phyloP scores from a whole-genome alignment of 1,284 basidiomycete genomes.

The Ceratobasidium papillatum region DNA sequence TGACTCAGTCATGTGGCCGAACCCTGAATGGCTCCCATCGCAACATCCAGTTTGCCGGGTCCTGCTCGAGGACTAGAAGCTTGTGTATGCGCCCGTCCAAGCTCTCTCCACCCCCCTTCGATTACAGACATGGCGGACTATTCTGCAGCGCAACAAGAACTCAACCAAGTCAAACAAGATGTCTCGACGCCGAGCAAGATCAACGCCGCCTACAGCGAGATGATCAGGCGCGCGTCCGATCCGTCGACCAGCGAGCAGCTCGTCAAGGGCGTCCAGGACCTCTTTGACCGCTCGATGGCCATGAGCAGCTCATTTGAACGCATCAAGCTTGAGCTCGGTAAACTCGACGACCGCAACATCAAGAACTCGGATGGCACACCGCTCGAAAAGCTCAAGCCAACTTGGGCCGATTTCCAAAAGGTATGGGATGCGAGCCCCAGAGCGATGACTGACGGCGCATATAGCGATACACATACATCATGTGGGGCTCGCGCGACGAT shows the following conservation, averaged over 20 bases:
- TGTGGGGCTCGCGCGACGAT: slow-evolving; percentile 1
- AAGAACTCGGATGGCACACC: neutral
- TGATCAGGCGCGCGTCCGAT: neutral
- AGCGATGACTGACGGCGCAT: neutral
- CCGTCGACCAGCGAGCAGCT: neutral
- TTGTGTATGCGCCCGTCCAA: neutral
- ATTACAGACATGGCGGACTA: neutral
- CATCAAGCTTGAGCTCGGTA: neutral
- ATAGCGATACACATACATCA: neutral
- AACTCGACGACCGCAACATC: neutral
- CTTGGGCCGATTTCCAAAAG: slow-evolving; percentile 5
- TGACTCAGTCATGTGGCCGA: neutral
- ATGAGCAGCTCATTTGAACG: slow-evolving; percentile 6
- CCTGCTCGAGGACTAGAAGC: neutral
- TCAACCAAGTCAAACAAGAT: neutral
- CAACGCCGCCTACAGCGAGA: slow-evolving; percentile 3
- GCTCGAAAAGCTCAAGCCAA: slow-evolving; percentile 22
- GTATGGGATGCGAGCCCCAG: neutral
- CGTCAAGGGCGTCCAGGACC: slow-evolving; percentile 2
- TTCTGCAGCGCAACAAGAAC: slow-evolving; percentile 1
- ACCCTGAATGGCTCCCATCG: neutral
- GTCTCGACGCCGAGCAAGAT: neutral
- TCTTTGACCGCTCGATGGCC: neutral
- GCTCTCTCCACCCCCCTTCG: slow-evolving; percentile 3
- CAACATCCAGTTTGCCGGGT: too few species aligned